Percentiles rank a stretch among this genome's conserved stretches.
These are phyloP conservation scores for Termitomyces sp. DNA, from an alignment of 768 basidiomycete species.

Conservation along the genomic window DNA sequence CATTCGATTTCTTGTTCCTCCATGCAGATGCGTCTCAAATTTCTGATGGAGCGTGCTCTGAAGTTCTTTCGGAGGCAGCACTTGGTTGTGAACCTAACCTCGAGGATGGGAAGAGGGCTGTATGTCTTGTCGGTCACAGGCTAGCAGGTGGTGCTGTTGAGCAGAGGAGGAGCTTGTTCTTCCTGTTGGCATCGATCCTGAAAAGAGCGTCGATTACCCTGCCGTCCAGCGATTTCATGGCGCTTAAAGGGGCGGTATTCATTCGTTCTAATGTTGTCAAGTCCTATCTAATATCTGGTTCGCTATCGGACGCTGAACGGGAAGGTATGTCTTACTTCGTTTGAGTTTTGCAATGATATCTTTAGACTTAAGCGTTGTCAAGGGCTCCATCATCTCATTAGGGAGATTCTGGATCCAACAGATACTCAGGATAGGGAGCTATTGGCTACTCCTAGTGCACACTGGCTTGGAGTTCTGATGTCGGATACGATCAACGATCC, in stretches of 20 bases:
- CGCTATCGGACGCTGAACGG: slow-evolving; percentile 24
- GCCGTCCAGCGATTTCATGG: slow-evolving; percentile 26
- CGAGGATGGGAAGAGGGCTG: slow-evolving; percentile 32
- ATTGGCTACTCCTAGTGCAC: slow-evolving; percentile 35
- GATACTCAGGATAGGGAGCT: slow-evolving; percentile 37
- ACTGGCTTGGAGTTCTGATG: slow-evolving; percentile 37
- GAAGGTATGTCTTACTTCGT: slow-evolving; percentile 33
- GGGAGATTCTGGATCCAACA: slow-evolving; percentile 33
- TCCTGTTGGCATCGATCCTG: slow-evolving; percentile 39
- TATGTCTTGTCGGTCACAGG: slow-evolving; percentile 38
- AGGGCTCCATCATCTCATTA: slow-evolving; percentile 46
- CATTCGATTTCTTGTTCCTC: slow-evolving; percentile 48
- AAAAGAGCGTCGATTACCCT: slow-evolving; percentile 26
- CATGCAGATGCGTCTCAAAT: slow-evolving; percentile 28
- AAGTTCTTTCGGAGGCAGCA: slow-evolving; percentile 35
- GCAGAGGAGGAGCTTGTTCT: slow-evolving; percentile 31
- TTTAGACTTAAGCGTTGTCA: slow-evolving; percentile 5
- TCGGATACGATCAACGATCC: not conserved
- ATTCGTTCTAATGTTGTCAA: slow-evolving; percentile 31
- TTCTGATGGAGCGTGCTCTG: slow-evolving; percentile 26
- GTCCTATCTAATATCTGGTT: slow-evolving; percentile 29
- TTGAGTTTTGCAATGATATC: not conserved
- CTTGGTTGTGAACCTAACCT: slow-evolving; percentile 24
- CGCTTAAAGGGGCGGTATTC: slow-evolving; percentile 42
- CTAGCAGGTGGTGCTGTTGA: slow-evolving; percentile 22